These are phyloP conservation scores for Lignosus rhinocerotis DNA, from an alignment of 1,284 basidiomycete species.

Conservation along the genomic window DNA sequence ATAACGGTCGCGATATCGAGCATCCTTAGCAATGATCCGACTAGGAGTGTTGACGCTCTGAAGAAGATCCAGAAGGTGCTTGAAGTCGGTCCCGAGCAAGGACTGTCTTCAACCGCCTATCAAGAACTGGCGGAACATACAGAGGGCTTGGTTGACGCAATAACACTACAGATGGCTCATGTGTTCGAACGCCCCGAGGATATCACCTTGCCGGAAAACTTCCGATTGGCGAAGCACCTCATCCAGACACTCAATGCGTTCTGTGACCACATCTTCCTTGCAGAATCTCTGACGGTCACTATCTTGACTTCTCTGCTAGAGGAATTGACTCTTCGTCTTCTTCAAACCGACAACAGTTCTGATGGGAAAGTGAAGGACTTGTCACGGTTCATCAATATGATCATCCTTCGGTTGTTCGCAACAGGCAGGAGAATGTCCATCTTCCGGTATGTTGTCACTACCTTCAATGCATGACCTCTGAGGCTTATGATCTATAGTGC, in stretches of 20 bases:
- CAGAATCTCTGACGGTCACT: conserved; percentile 80
- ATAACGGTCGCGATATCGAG: conserved; percentile 80
- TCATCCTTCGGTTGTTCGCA: conserved; percentile 91
- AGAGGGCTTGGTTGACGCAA: conserved; percentile 85
- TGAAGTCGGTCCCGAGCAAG: conserved; percentile 71
- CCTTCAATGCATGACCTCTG: conserved; percentile 1
- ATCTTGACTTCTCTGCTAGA: conserved; percentile 80
- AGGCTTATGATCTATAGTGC: conserved; percentile 42
- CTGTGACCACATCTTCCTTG: conserved; percentile 82
- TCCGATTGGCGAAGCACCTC: conserved; percentile 92
- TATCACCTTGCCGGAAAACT: conserved; percentile 73
- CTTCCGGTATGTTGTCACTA: conserved; percentile 68
- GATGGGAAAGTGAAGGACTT: conserved; percentile 81
- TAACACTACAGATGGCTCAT: conserved; percentile 86
- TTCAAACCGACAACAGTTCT: conserved; percentile 87
- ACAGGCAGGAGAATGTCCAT: conserved; percentile 90
- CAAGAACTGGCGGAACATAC: conserved; percentile 81
- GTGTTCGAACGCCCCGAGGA: conserved; percentile 82
- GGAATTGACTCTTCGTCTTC: conserved; percentile 84
- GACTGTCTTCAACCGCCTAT: conserved; percentile 66
- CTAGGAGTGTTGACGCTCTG: conserved; percentile 88
- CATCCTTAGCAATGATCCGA: conserved; percentile 82
- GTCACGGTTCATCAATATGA: conserved; percentile 97
- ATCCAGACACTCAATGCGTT: conserved; percentile 93
- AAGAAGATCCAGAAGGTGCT: conserved; percentile 89